Conservation (phyloP, 176 grass and related monocot genomes). For the Lolium perenne region DNA sequence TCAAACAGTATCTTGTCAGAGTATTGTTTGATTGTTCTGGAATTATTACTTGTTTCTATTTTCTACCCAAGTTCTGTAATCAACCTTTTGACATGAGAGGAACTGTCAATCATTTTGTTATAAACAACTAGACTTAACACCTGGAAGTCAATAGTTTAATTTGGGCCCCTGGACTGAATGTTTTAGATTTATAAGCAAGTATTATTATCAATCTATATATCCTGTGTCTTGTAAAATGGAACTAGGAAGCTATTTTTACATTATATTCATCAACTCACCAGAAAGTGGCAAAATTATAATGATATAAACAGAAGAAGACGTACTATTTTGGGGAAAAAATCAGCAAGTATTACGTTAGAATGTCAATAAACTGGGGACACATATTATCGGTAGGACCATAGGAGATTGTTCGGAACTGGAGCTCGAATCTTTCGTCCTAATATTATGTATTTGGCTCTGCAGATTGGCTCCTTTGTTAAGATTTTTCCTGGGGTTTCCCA, state of each 20-base stretch:
- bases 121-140: background rate
- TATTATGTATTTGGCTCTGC: background rate
- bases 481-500: constrained; percentile 73
- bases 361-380: background rate
- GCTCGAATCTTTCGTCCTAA: constrained; percentile 7
- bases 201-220: background rate
- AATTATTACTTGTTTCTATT: background rate
- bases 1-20: background rate
- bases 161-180: background rate
- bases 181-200: background rate
- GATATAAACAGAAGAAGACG: too few relatives aligned
- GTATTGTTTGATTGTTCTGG: background rate
- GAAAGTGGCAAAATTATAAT: background rate
- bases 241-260: background rate
- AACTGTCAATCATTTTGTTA: background rate
- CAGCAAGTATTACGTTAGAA: background rate
- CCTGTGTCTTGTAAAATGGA: background rate
- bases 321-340: background rate
- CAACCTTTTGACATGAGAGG: background rate
- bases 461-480: constrained; percentile 65
- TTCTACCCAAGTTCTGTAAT: background rate
- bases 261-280: background rate
- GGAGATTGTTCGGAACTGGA: background rate
- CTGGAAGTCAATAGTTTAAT: background rate
- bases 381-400: background rate